phyloP scores from a whole-genome alignment of 2,329 filamentous ascomycete species.

The Penicillium sp. region DNA sequence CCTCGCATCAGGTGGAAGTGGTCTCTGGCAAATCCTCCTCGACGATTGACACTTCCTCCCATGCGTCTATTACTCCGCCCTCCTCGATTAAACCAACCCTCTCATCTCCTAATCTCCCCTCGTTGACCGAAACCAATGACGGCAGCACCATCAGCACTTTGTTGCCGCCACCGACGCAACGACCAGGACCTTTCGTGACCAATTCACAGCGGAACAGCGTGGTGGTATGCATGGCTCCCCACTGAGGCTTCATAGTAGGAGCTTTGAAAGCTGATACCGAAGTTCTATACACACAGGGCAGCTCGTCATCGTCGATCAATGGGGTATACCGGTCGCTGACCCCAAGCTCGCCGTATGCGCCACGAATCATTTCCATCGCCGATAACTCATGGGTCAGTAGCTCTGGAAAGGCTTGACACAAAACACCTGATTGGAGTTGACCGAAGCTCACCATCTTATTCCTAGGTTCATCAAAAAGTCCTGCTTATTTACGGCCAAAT shows the following conservation, averaged over 20 bases:
- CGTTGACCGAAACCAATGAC: conserved; percentile 55
- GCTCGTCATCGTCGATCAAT: conserved; percentile 40
- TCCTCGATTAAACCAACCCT: conserved; percentile 70
- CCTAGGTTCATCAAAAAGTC: conserved; percentile 86
- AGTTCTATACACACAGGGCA: conserved; percentile 36
- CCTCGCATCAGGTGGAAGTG: conserved; percentile 57
- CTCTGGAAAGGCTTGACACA: neutral
- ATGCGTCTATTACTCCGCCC: conserved; percentile 73
- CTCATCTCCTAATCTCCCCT: conserved; percentile 64
- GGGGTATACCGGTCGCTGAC: conserved; percentile 54
- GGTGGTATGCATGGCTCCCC: conserved; percentile 37
- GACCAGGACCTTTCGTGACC: conserved; percentile 49
- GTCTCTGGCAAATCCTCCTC: conserved; percentile 67
- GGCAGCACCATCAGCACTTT: conserved; percentile 33
- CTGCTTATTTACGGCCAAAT: conserved; percentile 80
- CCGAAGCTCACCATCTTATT: conserved; percentile 12
- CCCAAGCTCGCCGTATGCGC: conserved; percentile 77
- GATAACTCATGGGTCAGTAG: conserved; percentile 77
- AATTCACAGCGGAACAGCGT: conserved; percentile 49
- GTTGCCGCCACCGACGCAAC: conserved; percentile 50
- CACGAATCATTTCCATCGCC: conserved; percentile 74
- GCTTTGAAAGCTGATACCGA: conserved; percentile 3
- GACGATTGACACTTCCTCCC: conserved; percentile 60
- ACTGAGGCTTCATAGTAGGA: neutral
- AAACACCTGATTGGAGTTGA: neutral